Evolutionary conservation across 83 land plant genomes (phyloP).

Genomic region (Picea mariana): DNA sequence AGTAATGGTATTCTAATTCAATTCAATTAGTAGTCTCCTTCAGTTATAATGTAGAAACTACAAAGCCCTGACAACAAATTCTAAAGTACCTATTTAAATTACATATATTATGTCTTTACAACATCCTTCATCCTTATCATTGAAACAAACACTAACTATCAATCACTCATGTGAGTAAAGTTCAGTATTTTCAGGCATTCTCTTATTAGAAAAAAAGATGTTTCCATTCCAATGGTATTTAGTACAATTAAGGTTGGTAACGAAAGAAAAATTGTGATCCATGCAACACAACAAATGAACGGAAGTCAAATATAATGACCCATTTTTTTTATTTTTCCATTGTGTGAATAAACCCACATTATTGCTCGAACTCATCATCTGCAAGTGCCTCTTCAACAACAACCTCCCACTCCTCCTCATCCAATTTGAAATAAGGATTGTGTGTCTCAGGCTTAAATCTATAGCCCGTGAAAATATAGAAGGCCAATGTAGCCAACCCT

Average conservation of each 20-base stretch:
- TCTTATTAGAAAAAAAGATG: neutral
- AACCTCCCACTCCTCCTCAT: constrained; percentile 77
- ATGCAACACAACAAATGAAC: neutral
- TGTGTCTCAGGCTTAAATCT: constrained; percentile 67
- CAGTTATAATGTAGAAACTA: neutral
- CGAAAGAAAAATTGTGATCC: neutral
- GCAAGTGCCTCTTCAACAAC: constrained; percentile 11
- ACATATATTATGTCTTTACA: neutral
- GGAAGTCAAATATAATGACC: neutral
- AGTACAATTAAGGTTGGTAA: neutral
- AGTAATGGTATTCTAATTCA: neutral
- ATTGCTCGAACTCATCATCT: no score
- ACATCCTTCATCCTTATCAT: neutral
- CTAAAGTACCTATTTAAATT: neutral
- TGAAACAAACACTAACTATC: neutral
- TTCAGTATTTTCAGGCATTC: neutral
- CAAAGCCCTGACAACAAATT: neutral
- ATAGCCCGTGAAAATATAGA: constrained; percentile 65
- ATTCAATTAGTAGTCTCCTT: neutral
- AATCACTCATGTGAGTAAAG: neutral
- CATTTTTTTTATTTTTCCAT: neutral
- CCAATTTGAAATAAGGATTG: constrained; percentile 67
- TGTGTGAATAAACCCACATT: neutral
- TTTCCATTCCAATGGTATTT: neutral
- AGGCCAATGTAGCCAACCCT: constrained; percentile 23